Conservation (phyloP, 345 rosid species). For the Isatis tinctoria region DNA sequence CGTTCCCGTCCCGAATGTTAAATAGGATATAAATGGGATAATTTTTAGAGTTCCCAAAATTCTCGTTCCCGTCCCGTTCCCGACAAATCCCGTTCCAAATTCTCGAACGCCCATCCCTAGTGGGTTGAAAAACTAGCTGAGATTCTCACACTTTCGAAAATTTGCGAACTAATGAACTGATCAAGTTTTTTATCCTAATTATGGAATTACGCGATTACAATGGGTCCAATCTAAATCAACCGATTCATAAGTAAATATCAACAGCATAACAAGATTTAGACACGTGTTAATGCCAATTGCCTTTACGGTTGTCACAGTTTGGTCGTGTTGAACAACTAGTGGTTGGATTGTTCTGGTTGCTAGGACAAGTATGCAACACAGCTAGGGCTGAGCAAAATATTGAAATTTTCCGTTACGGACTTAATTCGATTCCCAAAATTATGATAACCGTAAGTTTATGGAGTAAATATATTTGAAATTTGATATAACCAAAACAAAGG, state of each 20-base stretch:
- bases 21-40: too few relatives aligned
- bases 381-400: neutral
- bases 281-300: neutral
- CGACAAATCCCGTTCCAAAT: too few relatives aligned
- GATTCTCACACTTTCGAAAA: conserved; percentile 18
- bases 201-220: conserved; percentile 2
- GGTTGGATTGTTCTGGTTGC: neutral
- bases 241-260: neutral
- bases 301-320: neutral
- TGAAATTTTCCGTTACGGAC: neutral
- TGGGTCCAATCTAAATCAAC: conserved; percentile 18
- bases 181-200: neutral
- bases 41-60: too few relatives aligned
- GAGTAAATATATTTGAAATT: too few relatives aligned
- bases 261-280: neutral
- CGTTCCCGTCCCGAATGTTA: too few relatives aligned
- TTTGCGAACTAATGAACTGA: neutral
- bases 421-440: neutral
- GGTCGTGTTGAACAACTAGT: neutral
- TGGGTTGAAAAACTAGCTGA: neutral
- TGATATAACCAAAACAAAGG: too few relatives aligned
- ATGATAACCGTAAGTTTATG: neutral
- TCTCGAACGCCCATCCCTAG: too few relatives aligned
- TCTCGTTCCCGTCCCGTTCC: too few relatives aligned
- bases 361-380: neutral